Base-by-base conservation (phyloP, 495 filamentous ascomycete genomes). In the Bombardia bombarda region DNA sequence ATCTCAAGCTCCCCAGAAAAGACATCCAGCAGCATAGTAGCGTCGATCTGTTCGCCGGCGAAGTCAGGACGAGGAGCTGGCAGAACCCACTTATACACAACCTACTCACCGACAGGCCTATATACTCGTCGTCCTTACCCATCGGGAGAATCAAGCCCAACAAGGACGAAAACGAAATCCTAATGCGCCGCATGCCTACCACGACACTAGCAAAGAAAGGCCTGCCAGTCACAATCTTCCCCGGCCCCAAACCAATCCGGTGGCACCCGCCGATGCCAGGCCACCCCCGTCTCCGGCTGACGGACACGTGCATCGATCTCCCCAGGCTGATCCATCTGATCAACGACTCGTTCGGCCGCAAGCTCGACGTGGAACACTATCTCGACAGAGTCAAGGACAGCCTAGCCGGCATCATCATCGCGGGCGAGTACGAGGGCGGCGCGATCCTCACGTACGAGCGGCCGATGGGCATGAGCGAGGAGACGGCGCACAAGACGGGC, bases 41-140 rank as follows among this genome's bases (percentile, higher is more conserved):
- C 25, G 58, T 59, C 43, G 66, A 44, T 58, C 71, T 45, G 51
- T 65, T 78, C 23, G 63, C 79, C 1, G 78, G 82, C 4, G 79
- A 77, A 35, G 84, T 89, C 1, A 76, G 78, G 34, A 89, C 87
- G 0, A 74, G 87, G 46, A 73, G 78, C 38, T 81, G 82, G 57
- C 80, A 85, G 49, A 97, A 99, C 55, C 88, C 90, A 1, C 73
- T 99, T 9, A 96, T 99, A 42, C 92, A 97, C 62, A 97, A 93
- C 52, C 82, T 97, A 7, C 75, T 99, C 14, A 99, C 92, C 13
- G 90, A 99, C 63, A 90, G 95, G 57, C 92, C 92, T 1, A 69
- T 86, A 17, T 81, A 87, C 46, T 96, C 90, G 8, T 88, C 92
- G 1, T 99, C 92, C 0, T 70, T 99, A 1, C 92, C 92, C 0